Evolutionary conservation across 257 asterid genomes (phyloP), one percentile per base, ranked within the genome.

Genomic region (Perilla frutescens): DNA sequence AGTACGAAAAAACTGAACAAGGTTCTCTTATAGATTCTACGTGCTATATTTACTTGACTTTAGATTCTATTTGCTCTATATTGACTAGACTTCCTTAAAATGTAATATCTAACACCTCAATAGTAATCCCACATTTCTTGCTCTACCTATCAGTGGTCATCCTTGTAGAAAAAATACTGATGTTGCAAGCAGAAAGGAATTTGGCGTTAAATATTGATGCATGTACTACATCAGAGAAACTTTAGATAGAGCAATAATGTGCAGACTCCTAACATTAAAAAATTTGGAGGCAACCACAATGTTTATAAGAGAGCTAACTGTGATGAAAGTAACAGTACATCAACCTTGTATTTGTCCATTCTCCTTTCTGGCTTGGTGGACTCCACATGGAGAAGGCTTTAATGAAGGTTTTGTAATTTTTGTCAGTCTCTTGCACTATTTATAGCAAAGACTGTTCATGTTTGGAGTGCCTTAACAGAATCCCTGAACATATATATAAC

Each of bases 381-480:
- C 37, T 8, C 47, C 40, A 20, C 29, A 29, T 8, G 31, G 40
- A 69, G 29, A 69, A 31, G 55, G 29, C 8, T 14, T 70, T 53
- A 29, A 44, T 29, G 31, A 12, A 41, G 51, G 0, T 56, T 12
- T 4, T 58, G 11, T 20, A 54, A 8, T 11, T n/a, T 26, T 69
- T 26, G 26, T 39, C 4, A 20, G 41, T 54, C 40, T 69, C 44
- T 29, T 54, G 31, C 5, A 64, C 20, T 53, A 45, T 36, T 43
- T 64, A 9, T 60, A 43, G 45, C 37, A 40, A 51, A 15, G 39
- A 13, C 47, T 15, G 12, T 4, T 12, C 63, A 39, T 62, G 48
- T 44, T 54, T 53, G 55, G 45, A 55, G 72, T 48, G 49, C 62
- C 50, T n/a, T 15, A 34, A 72, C 31, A 15, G 54, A 41, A 51